Evolutionary conservation across 345 rosid genomes (phyloP).

Genomic region (Salix brachista): DNA sequence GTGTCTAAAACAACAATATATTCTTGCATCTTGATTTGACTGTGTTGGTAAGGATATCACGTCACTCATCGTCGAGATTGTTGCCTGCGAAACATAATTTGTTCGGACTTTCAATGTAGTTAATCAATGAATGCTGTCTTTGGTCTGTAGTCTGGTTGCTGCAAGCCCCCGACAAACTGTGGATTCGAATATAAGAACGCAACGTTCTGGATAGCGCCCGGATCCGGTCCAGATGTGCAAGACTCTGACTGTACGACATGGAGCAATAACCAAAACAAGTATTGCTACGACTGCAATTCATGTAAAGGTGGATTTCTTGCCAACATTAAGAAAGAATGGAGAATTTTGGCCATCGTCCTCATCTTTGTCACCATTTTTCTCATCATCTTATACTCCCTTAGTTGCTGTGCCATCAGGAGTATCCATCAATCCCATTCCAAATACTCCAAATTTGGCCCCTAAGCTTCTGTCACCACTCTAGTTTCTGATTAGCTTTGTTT

Average conservation of each 20-base stretch:
- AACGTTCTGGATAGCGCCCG: constrained; percentile 19
- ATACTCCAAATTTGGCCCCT: background rate
- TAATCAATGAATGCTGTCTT: too few species aligned
- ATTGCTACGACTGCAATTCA: constrained; percentile 44
- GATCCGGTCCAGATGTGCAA: background rate
- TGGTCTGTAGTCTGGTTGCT: constrained; percentile 39
- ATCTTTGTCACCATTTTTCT: constrained; percentile 16
- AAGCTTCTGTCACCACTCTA: background rate
- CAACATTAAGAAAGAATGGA: constrained; percentile 37
- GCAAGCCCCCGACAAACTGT: constrained; percentile 45
- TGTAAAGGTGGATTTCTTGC: constrained; percentile 41
- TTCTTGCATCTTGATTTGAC: too few species aligned
- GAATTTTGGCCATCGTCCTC: constrained; percentile 16
- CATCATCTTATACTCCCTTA: constrained; percentile 11
- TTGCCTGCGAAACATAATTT: background rate
- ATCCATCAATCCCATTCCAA: background rate
- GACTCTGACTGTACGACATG: constrained; percentile 31
- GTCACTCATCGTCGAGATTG: too few species aligned
- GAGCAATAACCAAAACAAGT: constrained; percentile 29
- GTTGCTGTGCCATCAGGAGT: constrained; percentile 6
- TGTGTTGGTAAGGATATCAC: too few species aligned
- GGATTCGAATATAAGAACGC: constrained; percentile 26
- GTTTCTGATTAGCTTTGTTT: too few species aligned
- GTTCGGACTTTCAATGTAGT: too few species aligned
- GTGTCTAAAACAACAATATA: too few species aligned